Conservation (phyloP, 139 green algal genomes). For the Cymbomonas tetramitiformis region DNA sequence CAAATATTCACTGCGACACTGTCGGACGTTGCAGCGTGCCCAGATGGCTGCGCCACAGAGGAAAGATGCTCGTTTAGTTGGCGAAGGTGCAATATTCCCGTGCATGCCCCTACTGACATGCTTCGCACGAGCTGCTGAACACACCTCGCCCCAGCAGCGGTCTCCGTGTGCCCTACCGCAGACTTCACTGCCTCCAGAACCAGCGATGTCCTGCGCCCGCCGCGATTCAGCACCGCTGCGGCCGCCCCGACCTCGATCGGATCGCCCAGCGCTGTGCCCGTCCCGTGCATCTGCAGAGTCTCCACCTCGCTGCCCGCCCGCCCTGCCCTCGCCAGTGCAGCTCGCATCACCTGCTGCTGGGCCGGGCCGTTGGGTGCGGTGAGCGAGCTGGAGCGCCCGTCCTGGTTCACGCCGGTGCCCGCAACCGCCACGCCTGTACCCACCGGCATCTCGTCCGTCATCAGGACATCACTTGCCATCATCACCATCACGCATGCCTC, state of each 20-base stretch:
- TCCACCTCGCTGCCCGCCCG: neutral
- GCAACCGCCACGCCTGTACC: constrained; percentile 26
- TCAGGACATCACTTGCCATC: too few relatives aligned
- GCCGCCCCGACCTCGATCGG: constrained; percentile 35
- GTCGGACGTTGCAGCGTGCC: constrained; percentile 6
- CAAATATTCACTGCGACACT: constrained; percentile 13
- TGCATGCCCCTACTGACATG: neutral
- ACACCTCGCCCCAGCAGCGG: constrained; percentile 32
- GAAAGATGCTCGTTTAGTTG: constrained; percentile 45
- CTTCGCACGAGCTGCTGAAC: constrained; percentile 13
- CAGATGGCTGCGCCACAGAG: too few relatives aligned
- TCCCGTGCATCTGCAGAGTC: constrained; percentile 25
- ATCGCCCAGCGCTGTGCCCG: constrained; percentile 43
- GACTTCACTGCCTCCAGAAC: neutral
- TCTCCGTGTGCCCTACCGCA: neutral
- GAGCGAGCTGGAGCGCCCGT: constrained; percentile 58
- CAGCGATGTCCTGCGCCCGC: neutral
- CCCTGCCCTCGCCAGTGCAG: constrained; percentile 8
- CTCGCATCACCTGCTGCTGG: constrained; percentile 54
- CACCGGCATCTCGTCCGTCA: neutral
- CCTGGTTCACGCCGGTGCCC: constrained; percentile 47
- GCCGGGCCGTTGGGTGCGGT: constrained; percentile 71
- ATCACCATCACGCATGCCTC: constrained; percentile 28
- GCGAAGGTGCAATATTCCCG: constrained; percentile 23
- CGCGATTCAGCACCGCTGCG: neutral